Evolutionary conservation across 1,284 basidiomycete genomes (phyloP), one percentile per base, ranked within the genome.

Genomic region (Sphaerobolus stellatus): DNA sequence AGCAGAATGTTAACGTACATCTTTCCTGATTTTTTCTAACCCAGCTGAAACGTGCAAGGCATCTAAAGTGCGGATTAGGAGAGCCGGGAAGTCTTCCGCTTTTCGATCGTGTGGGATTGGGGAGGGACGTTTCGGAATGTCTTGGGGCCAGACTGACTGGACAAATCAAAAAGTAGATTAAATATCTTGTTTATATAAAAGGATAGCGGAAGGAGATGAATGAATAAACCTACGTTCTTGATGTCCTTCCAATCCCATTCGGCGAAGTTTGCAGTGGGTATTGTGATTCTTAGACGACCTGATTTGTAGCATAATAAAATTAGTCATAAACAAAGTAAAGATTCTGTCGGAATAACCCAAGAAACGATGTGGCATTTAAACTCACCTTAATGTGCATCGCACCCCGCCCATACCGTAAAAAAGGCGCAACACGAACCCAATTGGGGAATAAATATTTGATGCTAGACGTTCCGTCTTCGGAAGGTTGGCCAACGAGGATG

Each of bases 301-400:
- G 78, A 76, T 64, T 83, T 87, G 68, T 90, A 88, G 61, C 90
- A 89, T n/a, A n/a, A n/a, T n/a, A n/a, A n/a, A n/a, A n/a, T n/a
- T 14, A 90, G 66, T n/a, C n/a, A n/a, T n/a, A n/a, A n/a, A n/a
- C n/a, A n/a, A n/a, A n/a, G n/a, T n/a, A n/a, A n/a, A n/a, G n/a
- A n/a, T n/a, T n/a, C n/a, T n/a, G n/a, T n/a, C n/a, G n/a, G n/a
- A n/a, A n/a, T n/a, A n/a, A n/a, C n/a, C n/a, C n/a, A n/a, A n/a
- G n/a, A n/a, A n/a, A n/a, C n/a, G n/a, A n/a, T n/a, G n/a, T n/a
- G n/a, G n/a, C n/a, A n/a, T n/a, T n/a, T n/a, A 48, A n/a, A 55
- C 69, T 44, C 30, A 86, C 88, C 76, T 91, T 91, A 80, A 90
- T 89, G 68, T 91, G 89, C 79, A 88, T 84, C 61, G 85, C 87